Evolutionary conservation across 2,329 filamentous ascomycete genomes (phyloP).

Genomic region (Trichoderma sp.): DNA sequence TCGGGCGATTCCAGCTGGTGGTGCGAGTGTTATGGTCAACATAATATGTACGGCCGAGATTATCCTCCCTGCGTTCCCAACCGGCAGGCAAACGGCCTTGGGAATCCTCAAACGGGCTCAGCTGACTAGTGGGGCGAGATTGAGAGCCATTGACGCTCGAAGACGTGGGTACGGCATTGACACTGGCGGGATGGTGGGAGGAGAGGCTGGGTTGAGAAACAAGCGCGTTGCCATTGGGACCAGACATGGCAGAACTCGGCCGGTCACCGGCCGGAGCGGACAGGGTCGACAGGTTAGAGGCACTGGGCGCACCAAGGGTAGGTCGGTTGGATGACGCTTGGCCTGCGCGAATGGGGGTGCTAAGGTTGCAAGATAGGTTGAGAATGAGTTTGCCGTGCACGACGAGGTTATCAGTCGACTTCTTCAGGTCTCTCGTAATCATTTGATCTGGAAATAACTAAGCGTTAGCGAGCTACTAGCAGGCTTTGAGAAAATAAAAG

Average conservation of each 20-base stretch:
- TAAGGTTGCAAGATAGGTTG: conserved; percentile 90
- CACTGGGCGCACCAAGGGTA: conserved; percentile 45
- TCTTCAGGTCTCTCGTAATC: conserved; percentile 96
- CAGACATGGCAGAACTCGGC: conserved; percentile 56
- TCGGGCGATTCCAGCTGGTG: conserved; percentile 93
- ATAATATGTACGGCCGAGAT: conserved; percentile 93
- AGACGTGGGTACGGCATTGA: conserved; percentile 40
- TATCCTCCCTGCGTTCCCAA: conserved; percentile 96
- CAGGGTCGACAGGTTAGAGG: conserved; percentile 47
- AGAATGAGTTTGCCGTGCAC: conserved; percentile 98
- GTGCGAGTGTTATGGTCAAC: conserved; percentile 97
- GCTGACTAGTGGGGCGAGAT: conserved; percentile 43
- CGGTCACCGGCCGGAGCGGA: conserved; percentile 48
- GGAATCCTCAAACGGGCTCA: conserved; percentile 95
- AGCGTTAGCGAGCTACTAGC: conserved; percentile 27
- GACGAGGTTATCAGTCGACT: conserved; percentile 96
- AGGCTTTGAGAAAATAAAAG: neutral
- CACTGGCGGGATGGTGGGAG: conserved; percentile 49
- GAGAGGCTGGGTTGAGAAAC: conserved; percentile 45
- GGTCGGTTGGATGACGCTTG: conserved; percentile 49
- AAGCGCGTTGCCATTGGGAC: conserved; percentile 46
- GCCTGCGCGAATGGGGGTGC: conserved; percentile 62
- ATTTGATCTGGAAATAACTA: conserved; percentile 73
- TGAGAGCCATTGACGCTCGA: conserved; percentile 35
- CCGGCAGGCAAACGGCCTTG: conserved; percentile 89